A percentile compares a stretch with the other conserved stretches of the same genome.
Conservation (phyloP, 495 filamentous ascomycete genomes). For the Daldinia childiae region DNA sequence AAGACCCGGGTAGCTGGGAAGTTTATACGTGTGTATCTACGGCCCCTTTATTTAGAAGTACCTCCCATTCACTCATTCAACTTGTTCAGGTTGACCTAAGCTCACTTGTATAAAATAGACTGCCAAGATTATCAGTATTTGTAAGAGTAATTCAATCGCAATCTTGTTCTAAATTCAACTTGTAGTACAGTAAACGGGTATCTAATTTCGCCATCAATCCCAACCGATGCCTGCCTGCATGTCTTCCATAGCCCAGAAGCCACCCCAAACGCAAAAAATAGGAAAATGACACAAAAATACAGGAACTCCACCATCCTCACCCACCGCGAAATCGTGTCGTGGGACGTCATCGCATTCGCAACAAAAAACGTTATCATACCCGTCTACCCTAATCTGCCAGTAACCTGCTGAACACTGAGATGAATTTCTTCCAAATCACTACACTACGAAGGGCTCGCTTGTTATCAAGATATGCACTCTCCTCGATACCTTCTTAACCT, state of each 20-base stretch:
- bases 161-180: constrained; percentile 32
- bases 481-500: neutral
- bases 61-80: too few species aligned
- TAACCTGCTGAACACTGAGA: constrained; percentile 3
- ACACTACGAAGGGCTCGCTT: neutral
- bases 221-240: constrained; percentile 1
- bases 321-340: constrained; percentile 16
- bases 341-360: constrained; percentile 18
- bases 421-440: neutral
- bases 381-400: constrained; percentile 8
- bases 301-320: neutral
- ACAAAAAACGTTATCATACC: constrained; percentile 20
- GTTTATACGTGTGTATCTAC: neutral
- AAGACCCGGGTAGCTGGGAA: too few species aligned
- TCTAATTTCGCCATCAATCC: constrained; percentile 39
- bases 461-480: neutral
- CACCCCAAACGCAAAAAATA: neutral
- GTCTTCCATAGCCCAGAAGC: constrained; percentile 1
- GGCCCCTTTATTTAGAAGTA: too few species aligned
- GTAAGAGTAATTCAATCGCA: constrained; percentile 8
- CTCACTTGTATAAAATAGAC: too few species aligned
- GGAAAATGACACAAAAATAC: neutral
- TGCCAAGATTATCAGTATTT: neutral
- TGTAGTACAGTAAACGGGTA: constrained; percentile 40
- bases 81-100: too few species aligned